A percentile compares a stretch with the other conserved stretches of the same genome.
Conservation (phyloP, 805 yeast species). For the Metschnikowia picachoensis region DNA sequence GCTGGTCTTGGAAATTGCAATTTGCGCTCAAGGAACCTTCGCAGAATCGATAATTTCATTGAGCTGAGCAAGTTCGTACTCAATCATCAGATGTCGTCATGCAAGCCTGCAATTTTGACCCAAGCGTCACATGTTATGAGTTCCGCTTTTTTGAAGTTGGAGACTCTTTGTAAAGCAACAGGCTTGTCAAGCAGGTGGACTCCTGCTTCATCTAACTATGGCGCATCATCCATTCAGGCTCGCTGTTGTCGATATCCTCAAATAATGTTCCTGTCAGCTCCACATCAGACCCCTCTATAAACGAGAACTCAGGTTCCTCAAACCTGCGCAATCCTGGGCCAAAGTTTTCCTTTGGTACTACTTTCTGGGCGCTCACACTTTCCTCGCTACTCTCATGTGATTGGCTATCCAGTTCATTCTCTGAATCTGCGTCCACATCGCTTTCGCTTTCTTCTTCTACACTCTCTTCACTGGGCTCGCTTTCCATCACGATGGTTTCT, state of each 20-base stretch:
- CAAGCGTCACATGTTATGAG: too few relatives aligned
- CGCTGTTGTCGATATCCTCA: constrained; percentile 9
- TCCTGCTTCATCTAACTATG: background rate
- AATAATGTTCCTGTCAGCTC: constrained; percentile 24
- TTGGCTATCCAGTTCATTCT: background rate
- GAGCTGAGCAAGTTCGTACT: too few relatives aligned
- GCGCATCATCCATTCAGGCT: constrained; percentile 12
- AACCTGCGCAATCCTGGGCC: background rate
- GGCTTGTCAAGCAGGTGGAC: too few relatives aligned
- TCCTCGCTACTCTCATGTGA: background rate
- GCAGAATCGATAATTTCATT: too few relatives aligned
- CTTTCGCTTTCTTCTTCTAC: background rate
- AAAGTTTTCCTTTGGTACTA: background rate
- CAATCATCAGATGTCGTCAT: too few relatives aligned
- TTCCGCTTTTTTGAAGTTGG: too few relatives aligned
- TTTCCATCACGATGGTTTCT: background rate
- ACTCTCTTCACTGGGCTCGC: background rate
- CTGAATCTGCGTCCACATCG: background rate
- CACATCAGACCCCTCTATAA: constrained; percentile 33
- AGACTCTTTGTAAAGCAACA: too few relatives aligned
- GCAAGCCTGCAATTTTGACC: too few relatives aligned
- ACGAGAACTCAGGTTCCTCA: constrained; percentile 15
- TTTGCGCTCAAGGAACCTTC: too few relatives aligned
- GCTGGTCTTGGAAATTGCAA: too few relatives aligned
- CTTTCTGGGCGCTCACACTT: background rate